Conservation (phyloP, 140 eudicot species). For the Oenanthe javanica region DNA sequence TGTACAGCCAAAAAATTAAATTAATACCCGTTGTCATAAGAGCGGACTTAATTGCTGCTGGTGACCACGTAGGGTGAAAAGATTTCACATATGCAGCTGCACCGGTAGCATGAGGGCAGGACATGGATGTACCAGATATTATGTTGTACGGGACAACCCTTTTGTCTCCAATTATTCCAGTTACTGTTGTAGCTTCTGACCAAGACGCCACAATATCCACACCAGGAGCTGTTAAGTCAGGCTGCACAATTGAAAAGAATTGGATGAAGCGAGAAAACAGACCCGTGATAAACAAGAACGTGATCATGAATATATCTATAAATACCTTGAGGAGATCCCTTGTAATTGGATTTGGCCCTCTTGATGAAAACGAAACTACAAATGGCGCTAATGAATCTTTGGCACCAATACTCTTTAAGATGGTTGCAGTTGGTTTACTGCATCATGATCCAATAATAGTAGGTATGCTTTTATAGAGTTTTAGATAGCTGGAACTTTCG, state of each 20-base stretch:
- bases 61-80: slow-evolving; percentile 15
- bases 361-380: slow-evolving; percentile 64
- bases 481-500: slow-evolving; percentile 7
- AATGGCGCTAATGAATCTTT: slow-evolving; percentile 39
- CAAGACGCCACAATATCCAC: slow-evolving; percentile 18
- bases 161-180: not conserved
- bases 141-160: slow-evolving; percentile 8
- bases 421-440: slow-evolving; percentile 59
- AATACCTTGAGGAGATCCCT: slow-evolving; percentile 53
- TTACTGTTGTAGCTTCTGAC: slow-evolving; percentile 6
- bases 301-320: not conserved
- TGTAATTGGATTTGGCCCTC: slow-evolving; percentile 69
- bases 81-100: slow-evolving; percentile 14
- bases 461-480: slow-evolving; percentile 14
- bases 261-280: not conserved
- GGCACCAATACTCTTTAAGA: slow-evolving; percentile 27
- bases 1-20: not conserved
- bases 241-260: slow-evolving; percentile 5
- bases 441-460: not conserved
- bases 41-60: slow-evolving; percentile 19
- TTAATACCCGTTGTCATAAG: slow-evolving; percentile 15
- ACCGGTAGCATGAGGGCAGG: slow-evolving; percentile 21
- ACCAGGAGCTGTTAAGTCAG: slow-evolving; percentile 20
- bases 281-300: not conserved
- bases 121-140: slow-evolving; percentile 17